Evolutionary conservation across 1,284 basidiomycete species (phyloP), one percentile per base, ranked within the genome.

Genomic region (Malassezia furfur): DNA sequence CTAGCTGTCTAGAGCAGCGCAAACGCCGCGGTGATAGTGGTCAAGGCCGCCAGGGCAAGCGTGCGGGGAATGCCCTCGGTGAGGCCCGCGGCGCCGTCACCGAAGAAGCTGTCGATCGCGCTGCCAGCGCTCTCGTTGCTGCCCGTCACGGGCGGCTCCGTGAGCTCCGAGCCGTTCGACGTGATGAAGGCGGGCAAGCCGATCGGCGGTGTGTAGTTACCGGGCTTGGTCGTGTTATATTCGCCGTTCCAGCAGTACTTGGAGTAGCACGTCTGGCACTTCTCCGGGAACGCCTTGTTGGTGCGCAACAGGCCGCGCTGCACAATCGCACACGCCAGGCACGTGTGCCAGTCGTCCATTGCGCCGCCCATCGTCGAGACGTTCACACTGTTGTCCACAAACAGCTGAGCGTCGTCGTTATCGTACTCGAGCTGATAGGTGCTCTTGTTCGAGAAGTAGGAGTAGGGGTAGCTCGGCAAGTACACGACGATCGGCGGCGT

Each of bases 391-490:
- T 75, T 73, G 48, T 76, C 67, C 21, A 74, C 56, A 14, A 72
- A 57, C 2, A 19, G 31, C 53, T 74, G 71, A 8, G 62, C 51
- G 32, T 68, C 48, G 11, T 11, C 8, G 15, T 14, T n/a, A 21
- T 55, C 52, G 62, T 79, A 79, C 36, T 65, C 55, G 44, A 78
- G 71, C 67, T 76, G 57, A 60, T 32, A 74, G 5, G 71, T 74
- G 35, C 62, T 67, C 14, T 60, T 57, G 54, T 74, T 74, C 22
- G 60, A 57, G 8, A 57, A 39, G 12, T 55, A 63, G 31, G 66
- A 66, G 76, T 78, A 80, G 19, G 79, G 79, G 61, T 79, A 80
- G 61, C 70, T 76, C 21, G 78, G 77, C 10, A 79, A 52, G 65
- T 79, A 79, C 52, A 77, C 64, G 46, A 79, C 60, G 10, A 79